A percentile compares a stretch with the other conserved stretches of the same genome.
Conservation (phyloP, 768 basidiomycete genomes). For the Galerina sulciceps region DNA sequence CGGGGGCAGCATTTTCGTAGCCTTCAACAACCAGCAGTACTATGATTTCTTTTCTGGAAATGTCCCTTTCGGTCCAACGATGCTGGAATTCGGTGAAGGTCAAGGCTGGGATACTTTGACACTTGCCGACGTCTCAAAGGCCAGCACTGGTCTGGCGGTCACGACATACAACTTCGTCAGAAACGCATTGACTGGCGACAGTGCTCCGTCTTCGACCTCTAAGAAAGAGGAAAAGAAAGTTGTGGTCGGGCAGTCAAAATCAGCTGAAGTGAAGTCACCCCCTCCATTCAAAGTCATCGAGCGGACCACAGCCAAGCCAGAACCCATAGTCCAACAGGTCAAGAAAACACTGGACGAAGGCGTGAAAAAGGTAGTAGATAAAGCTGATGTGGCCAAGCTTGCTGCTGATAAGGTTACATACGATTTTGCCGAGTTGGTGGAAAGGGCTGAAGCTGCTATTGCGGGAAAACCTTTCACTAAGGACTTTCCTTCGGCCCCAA, state of each 20-base stretch:
- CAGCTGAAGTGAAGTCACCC: conserved; percentile 1
- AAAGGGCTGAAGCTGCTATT: conserved; percentile 75
- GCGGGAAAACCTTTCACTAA: conserved; percentile 43
- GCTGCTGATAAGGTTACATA: conserved; percentile 56
- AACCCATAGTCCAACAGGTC: conserved; percentile 45
- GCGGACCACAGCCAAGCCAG: conserved; percentile 49
- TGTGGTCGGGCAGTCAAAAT: conserved; percentile 33
- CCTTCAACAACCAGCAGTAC: conserved; percentile 79
- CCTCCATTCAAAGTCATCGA: conserved; percentile 40
- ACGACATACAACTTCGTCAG: conserved; percentile 55
- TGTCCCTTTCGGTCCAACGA: conserved; percentile 75
- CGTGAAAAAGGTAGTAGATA: conserved; percentile 28
- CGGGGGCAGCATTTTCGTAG: conserved; percentile 76
- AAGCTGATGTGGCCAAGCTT: conserved; percentile 39
- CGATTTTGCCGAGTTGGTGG: conserved; percentile 69
- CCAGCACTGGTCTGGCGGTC: conserved; percentile 51
- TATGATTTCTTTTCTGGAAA: conserved; percentile 84
- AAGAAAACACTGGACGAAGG: conserved; percentile 43
- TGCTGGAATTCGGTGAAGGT: conserved; percentile 83
- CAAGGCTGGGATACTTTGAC: conserved; percentile 82
- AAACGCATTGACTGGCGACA: conserved; percentile 51
- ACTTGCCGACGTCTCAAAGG: conserved; percentile 56
- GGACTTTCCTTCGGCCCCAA: conserved; percentile 24
- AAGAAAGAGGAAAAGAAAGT: conserved; percentile 24
- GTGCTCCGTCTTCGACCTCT: conserved; percentile 33